Evolutionary conservation across 805 yeast species (phyloP).

Genomic region (Candida hungchunana): DNA sequence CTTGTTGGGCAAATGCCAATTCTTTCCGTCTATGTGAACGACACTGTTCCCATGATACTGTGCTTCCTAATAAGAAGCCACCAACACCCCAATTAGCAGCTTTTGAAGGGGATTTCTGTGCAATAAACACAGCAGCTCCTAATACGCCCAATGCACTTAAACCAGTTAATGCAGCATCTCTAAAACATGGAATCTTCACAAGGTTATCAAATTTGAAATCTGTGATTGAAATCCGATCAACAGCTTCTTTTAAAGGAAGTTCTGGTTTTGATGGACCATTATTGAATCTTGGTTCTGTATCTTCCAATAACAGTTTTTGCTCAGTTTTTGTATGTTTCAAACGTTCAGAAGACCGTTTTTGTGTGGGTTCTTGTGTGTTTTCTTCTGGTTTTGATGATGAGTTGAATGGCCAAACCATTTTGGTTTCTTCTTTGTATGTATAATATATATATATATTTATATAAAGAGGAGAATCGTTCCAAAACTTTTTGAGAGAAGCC

Average conservation of each 20-base stretch:
- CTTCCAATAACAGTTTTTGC: conserved; percentile 35
- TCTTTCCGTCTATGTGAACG: conserved; percentile 64
- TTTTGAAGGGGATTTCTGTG: conserved; percentile 55
- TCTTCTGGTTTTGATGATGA: background rate
- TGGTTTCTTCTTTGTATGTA: background rate
- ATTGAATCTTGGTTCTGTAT: conserved; percentile 37
- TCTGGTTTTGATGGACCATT: conserved; percentile 28
- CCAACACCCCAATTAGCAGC: conserved; percentile 82
- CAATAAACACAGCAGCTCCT: conserved; percentile 60
- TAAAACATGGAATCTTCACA: conserved; percentile 66
- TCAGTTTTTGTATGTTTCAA: conserved; percentile 2
- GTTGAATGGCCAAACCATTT: conserved; percentile 25
- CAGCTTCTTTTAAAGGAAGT: conserved; percentile 36
- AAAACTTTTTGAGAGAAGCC: background rate
- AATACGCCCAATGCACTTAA: conserved; percentile 67
- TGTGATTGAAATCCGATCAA: conserved; percentile 37
- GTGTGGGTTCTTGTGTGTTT: no score
- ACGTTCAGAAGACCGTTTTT: conserved; percentile 24
- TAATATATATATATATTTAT: background rate
- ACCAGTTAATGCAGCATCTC: conserved; percentile 77
- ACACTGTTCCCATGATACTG: conserved; percentile 93
- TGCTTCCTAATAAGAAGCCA: conserved; percentile 73
- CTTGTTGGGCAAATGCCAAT: conserved; percentile 62
- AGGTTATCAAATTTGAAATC: conserved; percentile 52
- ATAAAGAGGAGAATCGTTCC: no score